Percentiles rank a stretch among this genome's conserved stretches.
phyloP scores from a whole-genome alignment of 192 early-diverging fungal species.

The Coemansia reversa region DNA sequence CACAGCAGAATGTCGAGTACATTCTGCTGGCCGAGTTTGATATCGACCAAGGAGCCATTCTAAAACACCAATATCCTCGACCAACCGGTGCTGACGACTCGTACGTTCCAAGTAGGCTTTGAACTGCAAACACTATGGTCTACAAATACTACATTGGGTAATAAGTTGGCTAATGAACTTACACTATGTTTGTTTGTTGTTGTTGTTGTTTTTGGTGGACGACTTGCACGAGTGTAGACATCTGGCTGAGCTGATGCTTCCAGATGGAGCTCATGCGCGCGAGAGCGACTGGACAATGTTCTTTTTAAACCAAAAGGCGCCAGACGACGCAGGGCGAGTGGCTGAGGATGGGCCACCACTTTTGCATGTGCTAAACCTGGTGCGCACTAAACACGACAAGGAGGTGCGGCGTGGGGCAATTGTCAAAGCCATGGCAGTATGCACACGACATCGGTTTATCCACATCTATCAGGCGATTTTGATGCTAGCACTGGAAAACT shows the following conservation, averaged over 20 bases:
- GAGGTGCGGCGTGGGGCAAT: constrained; percentile 82
- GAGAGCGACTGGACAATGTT: constrained; percentile 95
- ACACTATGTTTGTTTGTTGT: constrained; percentile 11
- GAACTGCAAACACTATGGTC: too few species aligned
- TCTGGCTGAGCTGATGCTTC: constrained; percentile 94
- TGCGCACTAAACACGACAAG: constrained; percentile 84
- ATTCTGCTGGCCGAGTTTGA: constrained; percentile 95
- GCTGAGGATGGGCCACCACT: constrained; percentile 61
- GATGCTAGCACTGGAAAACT: constrained; percentile 88
- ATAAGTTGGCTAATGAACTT: neutral
- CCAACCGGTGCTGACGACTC: constrained; percentile 81
- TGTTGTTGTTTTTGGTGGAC: constrained; percentile 5
- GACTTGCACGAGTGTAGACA: constrained; percentile 16
- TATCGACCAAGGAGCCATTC: constrained; percentile 86
- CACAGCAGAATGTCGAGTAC: constrained; percentile 67
- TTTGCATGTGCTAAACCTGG: constrained; percentile 89
- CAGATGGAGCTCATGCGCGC: constrained; percentile 91
- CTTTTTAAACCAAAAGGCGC: constrained; percentile 75
- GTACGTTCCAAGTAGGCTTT: constrained; percentile 37
- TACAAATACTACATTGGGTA: too few species aligned
- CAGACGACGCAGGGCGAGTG: constrained; percentile 37
- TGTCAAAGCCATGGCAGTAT: constrained; percentile 93
- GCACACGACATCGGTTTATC: constrained; percentile 84
- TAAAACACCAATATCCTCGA: constrained; percentile 85
- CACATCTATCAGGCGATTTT: constrained; percentile 93